Conservation (phyloP, 305 asterid species). For the Caryopteris hybrid region DNA sequence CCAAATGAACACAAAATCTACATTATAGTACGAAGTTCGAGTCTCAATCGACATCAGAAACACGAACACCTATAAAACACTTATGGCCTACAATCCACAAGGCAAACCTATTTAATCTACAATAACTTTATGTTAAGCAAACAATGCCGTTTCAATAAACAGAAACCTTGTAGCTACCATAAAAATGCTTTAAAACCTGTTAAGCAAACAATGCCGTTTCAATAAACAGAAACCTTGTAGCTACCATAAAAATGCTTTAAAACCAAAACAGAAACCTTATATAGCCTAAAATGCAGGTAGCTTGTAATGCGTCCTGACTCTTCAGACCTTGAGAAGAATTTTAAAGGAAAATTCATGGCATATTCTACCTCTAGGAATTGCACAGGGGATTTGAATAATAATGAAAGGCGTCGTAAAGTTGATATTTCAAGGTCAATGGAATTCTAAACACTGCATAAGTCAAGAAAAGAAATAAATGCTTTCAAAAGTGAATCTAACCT, state of each 20-base stretch:
- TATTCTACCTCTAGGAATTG: background rate
- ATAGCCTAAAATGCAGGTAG: background rate
- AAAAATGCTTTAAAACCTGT: background rate
- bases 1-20: no score
- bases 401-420: background rate
- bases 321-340: background rate
- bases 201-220: slow-evolving; percentile 7
- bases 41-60: no score
- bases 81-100: no score
- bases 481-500: slow-evolving; percentile 39
- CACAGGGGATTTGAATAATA: background rate
- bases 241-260: background rate
- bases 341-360: background rate
- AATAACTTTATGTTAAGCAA: background rate
- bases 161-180: background rate
- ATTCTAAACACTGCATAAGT: slow-evolving; percentile 7
- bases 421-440: slow-evolving; percentile 6
- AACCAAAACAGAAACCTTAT: background rate
- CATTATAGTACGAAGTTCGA: no score
- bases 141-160: background rate
- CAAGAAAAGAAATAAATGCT: slow-evolving; percentile 13
- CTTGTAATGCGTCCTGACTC: background rate
- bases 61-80: no score
- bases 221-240: background rate
- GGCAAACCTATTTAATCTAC: no score